These are phyloP conservation scores for Aspergillus olivimuriae DNA, from an alignment of 495 filamentous ascomycete species.

Conservation along the genomic window DNA sequence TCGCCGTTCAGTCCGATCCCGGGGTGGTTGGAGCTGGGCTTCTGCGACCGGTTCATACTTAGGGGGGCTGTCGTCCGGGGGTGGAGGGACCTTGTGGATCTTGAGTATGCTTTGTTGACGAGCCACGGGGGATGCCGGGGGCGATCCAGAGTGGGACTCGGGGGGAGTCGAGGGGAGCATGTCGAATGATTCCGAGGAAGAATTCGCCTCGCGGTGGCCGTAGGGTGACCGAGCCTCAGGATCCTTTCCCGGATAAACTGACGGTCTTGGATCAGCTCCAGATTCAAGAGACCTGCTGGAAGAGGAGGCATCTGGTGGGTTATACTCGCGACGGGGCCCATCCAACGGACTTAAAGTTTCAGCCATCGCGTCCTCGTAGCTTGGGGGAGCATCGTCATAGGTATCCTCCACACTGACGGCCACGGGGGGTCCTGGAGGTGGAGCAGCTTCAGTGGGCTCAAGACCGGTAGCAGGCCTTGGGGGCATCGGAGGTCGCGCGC, in stretches of 20 bases:
- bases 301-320: conserved; percentile 45
- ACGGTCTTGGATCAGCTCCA: conserved; percentile 38
- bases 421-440: conserved; percentile 9
- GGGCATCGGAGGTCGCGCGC: conserved; percentile 29
- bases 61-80: conserved; percentile 33
- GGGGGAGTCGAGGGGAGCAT: conserved; percentile 41
- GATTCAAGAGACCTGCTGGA: conserved; percentile 25
- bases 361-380: conserved; percentile 88
- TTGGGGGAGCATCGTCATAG: conserved; percentile 63
- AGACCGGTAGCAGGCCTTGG: conserved; percentile 23
- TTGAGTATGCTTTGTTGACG: conserved; percentile 37
- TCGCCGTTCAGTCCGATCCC: conserved; percentile 9
- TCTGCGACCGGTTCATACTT: conserved; percentile 31
- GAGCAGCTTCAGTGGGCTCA: conserved; percentile 3
- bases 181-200: conserved; percentile 41
- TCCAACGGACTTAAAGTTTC: conserved; percentile 61
- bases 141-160: conserved; percentile 34
- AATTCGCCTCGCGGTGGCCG: conserved; percentile 19
- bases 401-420: conserved; percentile 27
- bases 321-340: conserved; percentile 59
- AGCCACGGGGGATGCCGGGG: conserved; percentile 26
- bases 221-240: conserved; percentile 20
- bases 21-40: conserved; percentile 8
- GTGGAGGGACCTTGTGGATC: conserved; percentile 19
- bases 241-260: conserved; percentile 25